Base-by-base conservation (phyloP, 2,329 filamentous ascomycete species). In the Ophiostoma ips region DNA sequence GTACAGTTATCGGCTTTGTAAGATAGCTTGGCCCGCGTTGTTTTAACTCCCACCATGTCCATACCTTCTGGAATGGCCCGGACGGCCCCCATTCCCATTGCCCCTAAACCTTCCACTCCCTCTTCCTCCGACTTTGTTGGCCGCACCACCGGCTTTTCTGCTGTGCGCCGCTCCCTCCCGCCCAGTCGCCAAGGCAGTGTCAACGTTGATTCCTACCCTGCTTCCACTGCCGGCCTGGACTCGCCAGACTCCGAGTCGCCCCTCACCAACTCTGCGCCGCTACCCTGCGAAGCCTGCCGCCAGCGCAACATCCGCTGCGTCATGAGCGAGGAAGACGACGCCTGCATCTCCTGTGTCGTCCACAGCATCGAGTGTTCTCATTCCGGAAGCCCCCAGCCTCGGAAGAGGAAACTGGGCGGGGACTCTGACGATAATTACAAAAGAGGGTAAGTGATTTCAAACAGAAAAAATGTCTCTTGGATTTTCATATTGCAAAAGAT, bases 351-450 rank as follows among this genome's bases (percentile, higher is more conserved):
- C 55, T 94, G 87, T 66, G 82, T 86, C 62, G 80, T 82, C 63
- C 81, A 83, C 65, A 83, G 81, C 59, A 77, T 85, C 61, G 81
- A 87, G 58, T 92, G 86, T 66, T 89, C 86, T 40, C 80, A 89
- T 62, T 73, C 81, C 47, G 79, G 83, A 57, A 87, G 83, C 63
- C 85, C 85, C 21, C 79, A 81, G 61, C 81, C 83, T 51, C 77
- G 86, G 58, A 92, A 92, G 71, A 76, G 87, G 62, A 90, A 89
- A 70, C 68, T 86, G 55, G 78, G 82, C 65, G 74, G 77, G 60
- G 76, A 81, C 58, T 68, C 71, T 53, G 76, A 79, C 56, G 77
- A 82, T 55, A 73, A 69, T 55, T 68, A 70, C 61, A 85, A 84
- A 67, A 76, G 81, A 73, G 83, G 82, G 83, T 86, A 53, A 50